Evolutionary conservation across 2,329 filamentous ascomycete genomes (phyloP).

Genomic region (Raffaelea albimanens): DNA sequence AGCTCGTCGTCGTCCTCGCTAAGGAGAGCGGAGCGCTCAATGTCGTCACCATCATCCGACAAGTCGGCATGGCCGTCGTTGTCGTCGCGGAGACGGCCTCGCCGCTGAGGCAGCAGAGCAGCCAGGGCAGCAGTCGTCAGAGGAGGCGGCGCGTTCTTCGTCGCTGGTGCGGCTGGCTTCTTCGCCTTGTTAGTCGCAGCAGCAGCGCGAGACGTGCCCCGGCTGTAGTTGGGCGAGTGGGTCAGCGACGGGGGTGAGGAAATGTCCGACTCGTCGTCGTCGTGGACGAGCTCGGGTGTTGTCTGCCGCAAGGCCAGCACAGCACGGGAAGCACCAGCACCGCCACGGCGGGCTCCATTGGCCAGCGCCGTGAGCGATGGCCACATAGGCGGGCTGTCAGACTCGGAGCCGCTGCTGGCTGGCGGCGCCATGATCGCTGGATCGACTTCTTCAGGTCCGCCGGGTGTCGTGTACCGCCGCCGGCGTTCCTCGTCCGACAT

Average conservation of each 20-base stretch:
- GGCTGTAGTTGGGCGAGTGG: slow-evolving; percentile 50
- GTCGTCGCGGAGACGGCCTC: slow-evolving; percentile 23
- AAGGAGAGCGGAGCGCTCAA: slow-evolving; percentile 30
- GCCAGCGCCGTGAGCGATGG: slow-evolving; percentile 43
- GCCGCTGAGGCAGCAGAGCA: slow-evolving; percentile 43
- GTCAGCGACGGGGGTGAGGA: slow-evolving; percentile 59
- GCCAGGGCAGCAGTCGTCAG: slow-evolving; percentile 46
- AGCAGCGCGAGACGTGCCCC: neutral
- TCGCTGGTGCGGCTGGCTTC: slow-evolving; percentile 13
- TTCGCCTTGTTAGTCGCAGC: neutral
- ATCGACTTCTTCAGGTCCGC: slow-evolving; percentile 22
- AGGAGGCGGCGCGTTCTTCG: slow-evolving; percentile 18
- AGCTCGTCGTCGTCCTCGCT: slow-evolving; percentile 49
- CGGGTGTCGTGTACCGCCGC: slow-evolving; percentile 31
- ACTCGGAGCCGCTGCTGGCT: slow-evolving; percentile 39
- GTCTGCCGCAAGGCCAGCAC: slow-evolving; percentile 22
- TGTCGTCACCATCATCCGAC: slow-evolving; percentile 26
- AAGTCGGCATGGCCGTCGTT: neutral
- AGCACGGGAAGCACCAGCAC: slow-evolving; percentile 24
- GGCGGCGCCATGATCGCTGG: slow-evolving; percentile 46
- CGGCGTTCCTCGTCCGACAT: slow-evolving; percentile 11
- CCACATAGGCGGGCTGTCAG: slow-evolving; percentile 35
- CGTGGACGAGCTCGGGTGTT: slow-evolving; percentile 28
- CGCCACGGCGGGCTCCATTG: slow-evolving; percentile 27
- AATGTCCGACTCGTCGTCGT: slow-evolving; percentile 39